A percentile compares a stretch with the other conserved stretches of the same genome.
Conservation (phyloP, 345 rosid genomes). For the Citrus reticulata region DNA sequence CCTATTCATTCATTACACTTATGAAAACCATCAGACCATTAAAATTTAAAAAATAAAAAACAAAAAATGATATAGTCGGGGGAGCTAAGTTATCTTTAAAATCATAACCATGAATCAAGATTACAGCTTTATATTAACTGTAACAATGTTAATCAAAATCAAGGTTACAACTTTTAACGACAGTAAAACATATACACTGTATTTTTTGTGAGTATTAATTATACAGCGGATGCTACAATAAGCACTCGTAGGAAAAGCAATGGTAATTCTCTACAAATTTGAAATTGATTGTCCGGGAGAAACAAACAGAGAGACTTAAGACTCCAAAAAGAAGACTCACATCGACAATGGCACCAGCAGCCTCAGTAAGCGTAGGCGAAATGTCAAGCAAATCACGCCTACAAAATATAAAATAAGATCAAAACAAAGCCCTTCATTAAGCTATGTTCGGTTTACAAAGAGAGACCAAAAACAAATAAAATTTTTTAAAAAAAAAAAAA, state of each 20-base stretch:
- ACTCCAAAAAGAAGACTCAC: conserved; percentile 32
- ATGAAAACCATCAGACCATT: neutral
- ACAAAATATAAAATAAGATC: conserved; percentile 1
- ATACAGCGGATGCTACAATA: neutral
- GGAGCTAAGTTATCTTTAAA: neutral
- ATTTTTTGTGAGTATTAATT: too few species aligned
- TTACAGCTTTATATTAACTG: too few species aligned
- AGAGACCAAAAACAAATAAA: neutral
- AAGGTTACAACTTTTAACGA: neutral
- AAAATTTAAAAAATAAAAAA: neutral
- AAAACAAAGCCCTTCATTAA: neutral
- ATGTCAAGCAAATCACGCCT: conserved; percentile 94
- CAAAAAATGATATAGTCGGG: neutral
- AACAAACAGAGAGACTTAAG: conserved; percentile 1
- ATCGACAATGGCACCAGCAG: conserved; percentile 97
- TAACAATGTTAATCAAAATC: too few species aligned
- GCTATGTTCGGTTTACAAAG: neutral
- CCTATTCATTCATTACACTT: conserved; percentile 38
- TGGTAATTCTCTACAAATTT: neutral
- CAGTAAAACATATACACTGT: neutral
- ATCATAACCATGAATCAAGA: too few species aligned
- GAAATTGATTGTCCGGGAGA: neutral
- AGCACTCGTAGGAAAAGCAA: neutral
- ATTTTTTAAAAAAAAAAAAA: too few species aligned
- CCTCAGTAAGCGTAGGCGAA: conserved; percentile 86